Evolutionary conservation across 1,139 yeast species (phyloP).

Genomic region (Pichia sp.): DNA sequence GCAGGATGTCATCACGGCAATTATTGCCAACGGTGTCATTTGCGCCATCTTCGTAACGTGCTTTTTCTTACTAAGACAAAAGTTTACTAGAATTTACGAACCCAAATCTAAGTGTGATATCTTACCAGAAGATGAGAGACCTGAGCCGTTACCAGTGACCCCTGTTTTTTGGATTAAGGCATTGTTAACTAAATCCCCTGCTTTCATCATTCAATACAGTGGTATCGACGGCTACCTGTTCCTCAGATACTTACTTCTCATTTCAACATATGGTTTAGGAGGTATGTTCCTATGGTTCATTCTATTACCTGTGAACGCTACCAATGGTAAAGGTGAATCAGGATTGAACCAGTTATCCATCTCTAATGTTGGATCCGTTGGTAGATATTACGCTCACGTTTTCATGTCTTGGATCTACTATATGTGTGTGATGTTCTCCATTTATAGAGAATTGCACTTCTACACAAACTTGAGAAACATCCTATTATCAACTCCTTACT

Average conservation of each 20-base stretch:
- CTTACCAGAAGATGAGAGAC: slow-evolving; percentile 37
- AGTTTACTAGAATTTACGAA: slow-evolving; percentile 66
- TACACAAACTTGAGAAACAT: slow-evolving; percentile 62
- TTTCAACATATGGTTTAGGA: slow-evolving; percentile 54
- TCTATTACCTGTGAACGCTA: slow-evolving; percentile 79
- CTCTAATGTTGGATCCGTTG: slow-evolving; percentile 52
- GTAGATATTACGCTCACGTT: slow-evolving; percentile 64
- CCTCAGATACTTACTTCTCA: slow-evolving; percentile 63
- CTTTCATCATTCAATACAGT: slow-evolving; percentile 65
- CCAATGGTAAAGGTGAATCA: slow-evolving; percentile 51
- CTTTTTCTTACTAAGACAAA: slow-evolving; percentile 61
- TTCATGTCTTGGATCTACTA: slow-evolving; percentile 63
- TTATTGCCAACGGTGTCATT: slow-evolving; percentile 48
- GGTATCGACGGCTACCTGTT: slow-evolving; percentile 90
- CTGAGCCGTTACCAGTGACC: slow-evolving; percentile 52
- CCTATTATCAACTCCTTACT: slow-evolving; percentile 60
- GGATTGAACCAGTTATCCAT: slow-evolving; percentile 53
- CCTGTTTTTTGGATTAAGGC: slow-evolving; percentile 47
- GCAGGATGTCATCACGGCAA: slow-evolving; percentile 43
- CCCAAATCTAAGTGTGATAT: slow-evolving; percentile 56
- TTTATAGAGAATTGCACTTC: slow-evolving; percentile 64
- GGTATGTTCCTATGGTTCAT: slow-evolving; percentile 66
- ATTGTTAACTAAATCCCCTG: slow-evolving; percentile 47
- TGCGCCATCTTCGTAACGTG: slow-evolving; percentile 46
- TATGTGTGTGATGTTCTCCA: slow-evolving; percentile 48